Base-by-base conservation (phyloP, 768 basidiomycete species). In the Plicaturopsis crispa region DNA sequence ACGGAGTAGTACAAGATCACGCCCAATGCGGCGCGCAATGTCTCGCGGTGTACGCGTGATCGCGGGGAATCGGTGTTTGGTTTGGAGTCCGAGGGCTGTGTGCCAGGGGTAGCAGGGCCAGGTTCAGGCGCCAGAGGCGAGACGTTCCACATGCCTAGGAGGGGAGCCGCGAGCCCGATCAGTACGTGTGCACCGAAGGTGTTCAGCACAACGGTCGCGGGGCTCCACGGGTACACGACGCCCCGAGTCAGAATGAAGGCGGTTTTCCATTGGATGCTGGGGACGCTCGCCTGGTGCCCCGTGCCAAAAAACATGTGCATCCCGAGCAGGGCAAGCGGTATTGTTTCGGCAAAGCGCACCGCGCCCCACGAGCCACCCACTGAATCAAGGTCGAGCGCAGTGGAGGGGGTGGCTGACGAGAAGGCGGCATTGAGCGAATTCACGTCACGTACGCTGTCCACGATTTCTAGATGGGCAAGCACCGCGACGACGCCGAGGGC, bases 231-330 rank as follows among this genome's bases (percentile, higher is more conserved):
- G 54, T 88, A 90, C 8, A 61, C 65, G 31, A 91, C 65, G 1
- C 69, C 76, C 3, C 75, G 63, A 2, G 78, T 75, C 39, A 99
- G 69, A 20, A 97, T 56, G 59, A 98, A 99, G 5, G 86, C 93
- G 1, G 83, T 63, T 57, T 96, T 96, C 96, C 94, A 99, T 48
- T 98, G 94, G 31, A 99, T 75, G 3, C 88, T 84, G 1, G 89
- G 73, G 26, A 98, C 69, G 3, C 82, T 82, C 1, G 91, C 73
- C 59, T 98, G 92, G 51, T 99, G 96, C 2, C 96, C 94, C 0
- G 93, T 97, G 1, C 75, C 67, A 54, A 85, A 87, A 69, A 93
- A 98, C 6, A 73, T 59, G 35, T 88, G 73, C 26, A 85, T 59
- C 0, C 80, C 84, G 8, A 96, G 66, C 6, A 97, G 70, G 1